These are phyloP conservation scores for Eucommia ulmoides DNA, from an alignment of 257 asterid species.

Conservation along the genomic window DNA sequence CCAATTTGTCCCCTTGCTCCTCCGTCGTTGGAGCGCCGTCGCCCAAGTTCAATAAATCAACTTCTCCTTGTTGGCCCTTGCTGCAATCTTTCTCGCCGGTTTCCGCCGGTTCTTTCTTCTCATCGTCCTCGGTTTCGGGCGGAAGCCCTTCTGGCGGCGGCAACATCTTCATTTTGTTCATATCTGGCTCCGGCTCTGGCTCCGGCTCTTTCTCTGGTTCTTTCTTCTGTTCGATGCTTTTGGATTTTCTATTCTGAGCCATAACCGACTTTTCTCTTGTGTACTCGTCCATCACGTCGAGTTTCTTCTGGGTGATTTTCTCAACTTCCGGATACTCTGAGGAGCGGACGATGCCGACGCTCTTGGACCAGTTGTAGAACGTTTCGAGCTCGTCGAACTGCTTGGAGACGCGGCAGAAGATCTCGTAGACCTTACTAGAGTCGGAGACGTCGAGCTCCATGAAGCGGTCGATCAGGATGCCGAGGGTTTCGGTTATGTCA, in stretches of 20 bases:
- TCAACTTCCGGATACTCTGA: conserved; percentile 83
- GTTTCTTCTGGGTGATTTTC: conserved; percentile 54
- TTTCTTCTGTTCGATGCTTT: conserved; percentile 19
- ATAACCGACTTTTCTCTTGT: conserved; percentile 45
- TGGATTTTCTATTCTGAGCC: conserved; percentile 16
- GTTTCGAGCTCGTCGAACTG: conserved; percentile 75
- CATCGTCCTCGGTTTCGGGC: conserved; percentile 13
- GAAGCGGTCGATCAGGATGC: conserved; percentile 59
- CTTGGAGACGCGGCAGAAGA: conserved; percentile 62
- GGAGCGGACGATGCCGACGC: conserved; percentile 49
- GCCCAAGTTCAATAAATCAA: conserved; percentile 63
- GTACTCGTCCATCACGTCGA: conserved; percentile 79
- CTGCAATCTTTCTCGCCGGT: conserved; percentile 9
- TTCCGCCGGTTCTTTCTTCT: conserved; percentile 13
- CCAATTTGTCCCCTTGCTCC: conserved; percentile 52
- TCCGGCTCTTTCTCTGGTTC: conserved; percentile 9
- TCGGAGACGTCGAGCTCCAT: conserved; percentile 64
- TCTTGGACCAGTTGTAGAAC: conserved; percentile 64
- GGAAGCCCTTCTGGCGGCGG: conserved; percentile 56
- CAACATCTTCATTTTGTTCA: conserved; percentile 54
- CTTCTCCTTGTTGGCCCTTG: conserved; percentile 27
- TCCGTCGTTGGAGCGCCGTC: conserved; percentile 41
- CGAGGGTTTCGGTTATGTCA: conserved; percentile 60
- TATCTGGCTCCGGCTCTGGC: conserved; percentile 39
- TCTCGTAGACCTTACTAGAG: conserved; percentile 50